phyloP scores from a whole-genome alignment of 2,329 filamentous ascomycete genomes.

The Paecilomyces fulvus region DNA sequence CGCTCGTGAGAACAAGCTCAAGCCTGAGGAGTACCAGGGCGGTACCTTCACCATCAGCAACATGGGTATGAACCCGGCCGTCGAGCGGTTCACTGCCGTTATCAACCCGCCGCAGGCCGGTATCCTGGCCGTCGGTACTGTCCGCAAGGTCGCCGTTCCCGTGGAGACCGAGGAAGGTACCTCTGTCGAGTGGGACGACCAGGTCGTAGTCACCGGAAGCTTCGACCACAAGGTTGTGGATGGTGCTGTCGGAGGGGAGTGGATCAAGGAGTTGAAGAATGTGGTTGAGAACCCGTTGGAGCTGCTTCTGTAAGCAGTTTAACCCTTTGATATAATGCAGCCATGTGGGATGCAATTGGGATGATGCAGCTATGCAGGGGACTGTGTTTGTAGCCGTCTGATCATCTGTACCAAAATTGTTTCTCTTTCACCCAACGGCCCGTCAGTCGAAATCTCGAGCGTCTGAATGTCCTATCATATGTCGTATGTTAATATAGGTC shows the following conservation, averaged over 20 bases:
- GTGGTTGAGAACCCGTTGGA: slow-evolving; percentile 94
- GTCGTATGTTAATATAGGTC: not conserved
- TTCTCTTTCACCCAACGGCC: slow-evolving; percentile 7
- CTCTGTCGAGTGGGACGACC: slow-evolving; percentile 84
- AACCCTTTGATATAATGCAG: slow-evolving; percentile 4
- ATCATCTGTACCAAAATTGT: slow-evolving; percentile 32
- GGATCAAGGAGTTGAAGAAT: slow-evolving; percentile 95
- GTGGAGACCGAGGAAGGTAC: slow-evolving; percentile 76
- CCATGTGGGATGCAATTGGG: slow-evolving; percentile 7
- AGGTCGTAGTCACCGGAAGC: slow-evolving; percentile 88
- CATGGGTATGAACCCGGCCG: slow-evolving; percentile 98
- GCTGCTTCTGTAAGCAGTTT: slow-evolving; percentile 66
- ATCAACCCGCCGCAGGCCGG: slow-evolving; percentile 98
- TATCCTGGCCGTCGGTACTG: slow-evolving; percentile 90
- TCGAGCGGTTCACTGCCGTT: slow-evolving; percentile 95
- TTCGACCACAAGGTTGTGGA: slow-evolving; percentile 99
- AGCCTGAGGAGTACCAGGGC: slow-evolving; percentile 98
- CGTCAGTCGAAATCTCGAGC: not conserved
- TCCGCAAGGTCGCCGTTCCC: slow-evolving; percentile 88
- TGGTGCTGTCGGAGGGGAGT: slow-evolving; percentile 91
- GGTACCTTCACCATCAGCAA: slow-evolving; percentile 99
- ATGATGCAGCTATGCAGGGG: slow-evolving; percentile 11
- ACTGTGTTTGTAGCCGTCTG: slow-evolving; percentile 12
- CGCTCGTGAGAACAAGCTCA: slow-evolving; percentile 93
- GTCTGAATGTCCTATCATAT: not conserved